phyloP scores from a whole-genome alignment of 2,329 filamentous ascomycete species.

The Fusarium piperis region DNA sequence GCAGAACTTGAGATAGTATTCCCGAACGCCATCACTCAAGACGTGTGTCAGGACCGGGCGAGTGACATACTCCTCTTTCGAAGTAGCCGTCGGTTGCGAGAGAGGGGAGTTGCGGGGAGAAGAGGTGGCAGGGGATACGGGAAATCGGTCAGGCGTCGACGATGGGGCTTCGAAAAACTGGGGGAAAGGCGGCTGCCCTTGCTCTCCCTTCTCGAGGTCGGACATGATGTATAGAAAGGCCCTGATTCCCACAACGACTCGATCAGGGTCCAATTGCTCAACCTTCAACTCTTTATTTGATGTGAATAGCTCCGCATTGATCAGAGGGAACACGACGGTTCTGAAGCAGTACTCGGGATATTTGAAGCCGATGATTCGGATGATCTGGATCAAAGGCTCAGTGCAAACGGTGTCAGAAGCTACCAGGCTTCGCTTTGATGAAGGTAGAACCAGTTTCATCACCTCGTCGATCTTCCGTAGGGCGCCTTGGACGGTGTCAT shows the following conservation, averaged over 20 bases:
- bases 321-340: conserved; percentile 91
- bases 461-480: conserved; percentile 90
- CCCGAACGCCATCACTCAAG: conserved; percentile 79
- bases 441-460: conserved; percentile 82
- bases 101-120: conserved; percentile 46
- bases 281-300: conserved; percentile 81
- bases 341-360: conserved; percentile 94
- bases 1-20: conserved; percentile 91
- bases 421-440: conserved; percentile 81
- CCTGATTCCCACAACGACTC: conserved; percentile 96
- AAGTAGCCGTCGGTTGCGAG: conserved; percentile 36
- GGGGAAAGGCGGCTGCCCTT: conserved; percentile 84
- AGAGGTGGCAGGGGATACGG: conserved; percentile 52
- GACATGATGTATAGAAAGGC: conserved; percentile 93
- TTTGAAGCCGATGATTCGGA: conserved; percentile 93
- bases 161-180: conserved; percentile 62
- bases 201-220: conserved; percentile 86
- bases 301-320: conserved; percentile 90
- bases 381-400: conserved; percentile 91
- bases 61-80: conserved; percentile 72
- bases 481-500: conserved; percentile 74
- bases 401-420: conserved; percentile 85
- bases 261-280: conserved; percentile 93
- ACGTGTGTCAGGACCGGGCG: conserved; percentile 68
- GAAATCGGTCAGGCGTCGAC: conserved; percentile 58